Base-by-base conservation (phyloP, 805 yeast species). In the Ogataea methylovora region DNA sequence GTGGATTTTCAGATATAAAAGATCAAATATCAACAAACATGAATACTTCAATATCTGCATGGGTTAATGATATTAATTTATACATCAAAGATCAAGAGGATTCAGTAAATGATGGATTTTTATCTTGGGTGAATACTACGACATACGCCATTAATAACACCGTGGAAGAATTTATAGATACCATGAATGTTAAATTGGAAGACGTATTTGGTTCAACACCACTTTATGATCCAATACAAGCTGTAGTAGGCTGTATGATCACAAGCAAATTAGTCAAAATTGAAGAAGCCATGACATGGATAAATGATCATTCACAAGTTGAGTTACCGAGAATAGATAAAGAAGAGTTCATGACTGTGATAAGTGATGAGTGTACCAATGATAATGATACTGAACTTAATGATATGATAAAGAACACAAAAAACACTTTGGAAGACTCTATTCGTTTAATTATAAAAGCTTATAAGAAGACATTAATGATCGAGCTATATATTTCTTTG, bases 251-350 rank as follows among this genome's bases (percentile, higher is more conserved):
- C 22, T 90, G 98, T 60, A 73, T 84, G 3, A 64, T 92, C 25
- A 90, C 84, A 13, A 65, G 80, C 32, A 92, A 90, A 47, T 54
- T 90, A 6, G 65, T 65, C 11, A 65, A 69, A 16, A 62, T 86
- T 3, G 83, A 83, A 42, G 51, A 71, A 21, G 97, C 94, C 0
- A 57, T 88, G 35, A 70, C 78, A 2, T 92, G 97, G 97, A 60
- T 87, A 2, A 65, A 79, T 44, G 61, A 79, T 24, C 64, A 83
- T 41, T 65, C 87, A 3, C 64, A 73, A 12, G 56, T 87, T 2
- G 43, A 60, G 1, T 50, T 85, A 1, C 94, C 94, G 0, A 45
- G 63, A 27, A 54, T 79, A 3, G 38, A 56, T 13, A 20, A 53
- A 12, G 27, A 35, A 20, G 34, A 40, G 24, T 23, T 36, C 27